Conservation (phyloP, 176 grass and related monocot species). For the Typha latifolia region DNA sequence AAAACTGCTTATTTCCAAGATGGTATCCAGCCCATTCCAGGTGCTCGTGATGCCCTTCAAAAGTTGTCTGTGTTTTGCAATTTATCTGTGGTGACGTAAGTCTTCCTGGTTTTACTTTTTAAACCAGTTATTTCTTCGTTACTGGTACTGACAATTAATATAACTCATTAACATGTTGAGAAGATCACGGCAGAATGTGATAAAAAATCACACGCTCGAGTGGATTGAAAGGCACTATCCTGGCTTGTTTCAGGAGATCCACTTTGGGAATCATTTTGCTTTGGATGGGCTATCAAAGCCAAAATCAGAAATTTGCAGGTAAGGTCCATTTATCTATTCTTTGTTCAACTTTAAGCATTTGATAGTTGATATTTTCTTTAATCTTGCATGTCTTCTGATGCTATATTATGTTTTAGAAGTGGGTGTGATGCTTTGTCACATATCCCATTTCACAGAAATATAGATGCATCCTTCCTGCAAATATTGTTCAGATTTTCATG, state of each 20-base stretch:
- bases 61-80: conserved; percentile 82
- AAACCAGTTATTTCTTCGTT: neutral
- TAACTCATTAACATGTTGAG: conserved; percentile 2
- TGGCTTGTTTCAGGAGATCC: conserved; percentile 86
- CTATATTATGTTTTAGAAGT: too few species aligned
- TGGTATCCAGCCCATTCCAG: conserved; percentile 83
- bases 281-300: conserved; percentile 78
- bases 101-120: conserved; percentile 17
- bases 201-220: conserved; percentile 72
- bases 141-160: neutral
- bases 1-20: conserved; percentile 91
- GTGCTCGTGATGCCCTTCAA: conserved; percentile 62
- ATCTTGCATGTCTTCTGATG: conserved; percentile 9
- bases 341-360: neutral
- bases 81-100: conserved; percentile 94
- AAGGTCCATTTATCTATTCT: conserved; percentile 1
- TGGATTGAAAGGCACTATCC: conserved; percentile 92
- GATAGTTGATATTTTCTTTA: neutral
- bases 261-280: conserved; percentile 96
- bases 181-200: conserved; percentile 96
- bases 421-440: neutral
- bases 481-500: too few species aligned
- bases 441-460: neutral
- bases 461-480: too few species aligned
- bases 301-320: conserved; percentile 98